Base-by-base conservation (phyloP, 202 grass and related monocot species). In the Carex sylvatica region DNA sequence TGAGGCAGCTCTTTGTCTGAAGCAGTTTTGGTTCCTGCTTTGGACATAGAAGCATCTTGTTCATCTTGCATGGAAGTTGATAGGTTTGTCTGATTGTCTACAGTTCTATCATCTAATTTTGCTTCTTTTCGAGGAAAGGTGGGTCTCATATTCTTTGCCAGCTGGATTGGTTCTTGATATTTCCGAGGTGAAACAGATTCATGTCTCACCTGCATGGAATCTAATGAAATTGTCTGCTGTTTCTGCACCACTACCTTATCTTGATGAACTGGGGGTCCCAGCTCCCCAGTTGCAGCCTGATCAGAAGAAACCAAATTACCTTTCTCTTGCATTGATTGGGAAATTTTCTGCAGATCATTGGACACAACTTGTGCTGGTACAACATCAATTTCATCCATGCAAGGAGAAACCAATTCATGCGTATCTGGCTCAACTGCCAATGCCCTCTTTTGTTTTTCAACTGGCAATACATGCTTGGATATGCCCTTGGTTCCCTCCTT, bases 271-370 rank as follows among this genome's bases (percentile, higher is more conserved):
- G 16, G 56, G 73, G 52, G 12, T 77, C 26, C 73, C 26, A 58
- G 18, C 26, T 56, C 73, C 28, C 10, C 26, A 49, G 36, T 23
- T 72, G 68, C 40, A 74, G 53, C 70, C 46, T 74, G 42, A 53
- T 53, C 13, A 28, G 70, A 74, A 74, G 47, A 74, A 53, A 51
- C 12, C 19, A 28, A 53, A 74, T 30, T 20, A 53, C 12, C 46
- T 74, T 74, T 74, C 46, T 15, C 44, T 49, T 74, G 46, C 23
- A 74, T 74, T 53, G 70, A 74, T 74, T 74, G 42, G 70, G 70
- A 74, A 69, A 36, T 74, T 28, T 28, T 74, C 13, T n/a, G 16
- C 16, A 3, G 23, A 53, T 56, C 14, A 18, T 30, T 55, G 24
- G 71, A 75, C 22, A 75, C 51, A 30, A 54, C 14, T 53, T 31